phyloP scores from a whole-genome alignment of 345 rosid species.

The Lenwebbia sp. region DNA sequence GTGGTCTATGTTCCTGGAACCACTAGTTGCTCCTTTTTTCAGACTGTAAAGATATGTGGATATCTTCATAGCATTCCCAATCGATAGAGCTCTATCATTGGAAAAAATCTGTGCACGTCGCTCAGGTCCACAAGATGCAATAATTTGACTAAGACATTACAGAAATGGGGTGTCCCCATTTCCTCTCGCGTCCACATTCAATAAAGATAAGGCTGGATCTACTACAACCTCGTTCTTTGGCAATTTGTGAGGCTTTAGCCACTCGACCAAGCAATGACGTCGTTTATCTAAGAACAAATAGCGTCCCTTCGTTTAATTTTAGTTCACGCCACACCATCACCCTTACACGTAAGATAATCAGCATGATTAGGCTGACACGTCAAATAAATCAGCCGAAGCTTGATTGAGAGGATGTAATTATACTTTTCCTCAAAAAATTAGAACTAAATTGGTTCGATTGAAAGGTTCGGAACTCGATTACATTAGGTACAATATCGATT shows the following conservation, averaged over 20 bases:
- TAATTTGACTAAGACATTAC: no score
- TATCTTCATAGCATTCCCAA: background rate
- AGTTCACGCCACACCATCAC: background rate
- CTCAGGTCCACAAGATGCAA: background rate
- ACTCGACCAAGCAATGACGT: background rate
- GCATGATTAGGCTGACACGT: rapidly evolving
- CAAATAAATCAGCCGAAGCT: background rate
- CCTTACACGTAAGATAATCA: background rate
- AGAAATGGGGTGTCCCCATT: background rate
- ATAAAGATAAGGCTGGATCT: background rate
- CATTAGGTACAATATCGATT: rapidly evolving
- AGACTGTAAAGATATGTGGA: no score
- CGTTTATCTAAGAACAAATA: no score
- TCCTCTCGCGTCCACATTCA: background rate
- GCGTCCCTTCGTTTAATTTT: no score
- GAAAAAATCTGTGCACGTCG: background rate
- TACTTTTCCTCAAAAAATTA: background rate
- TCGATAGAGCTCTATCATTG: background rate
- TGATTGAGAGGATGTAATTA: rapidly evolving
- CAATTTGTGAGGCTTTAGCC: background rate
- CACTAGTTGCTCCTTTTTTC: background rate
- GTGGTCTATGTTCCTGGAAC: background rate
- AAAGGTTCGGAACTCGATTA: rapidly evolving
- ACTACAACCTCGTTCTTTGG: background rate
- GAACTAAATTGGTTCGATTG: rapidly evolving